Conservation (phyloP, 495 filamentous ascomycete genomes). For the Pyronema omphalodes region DNA sequence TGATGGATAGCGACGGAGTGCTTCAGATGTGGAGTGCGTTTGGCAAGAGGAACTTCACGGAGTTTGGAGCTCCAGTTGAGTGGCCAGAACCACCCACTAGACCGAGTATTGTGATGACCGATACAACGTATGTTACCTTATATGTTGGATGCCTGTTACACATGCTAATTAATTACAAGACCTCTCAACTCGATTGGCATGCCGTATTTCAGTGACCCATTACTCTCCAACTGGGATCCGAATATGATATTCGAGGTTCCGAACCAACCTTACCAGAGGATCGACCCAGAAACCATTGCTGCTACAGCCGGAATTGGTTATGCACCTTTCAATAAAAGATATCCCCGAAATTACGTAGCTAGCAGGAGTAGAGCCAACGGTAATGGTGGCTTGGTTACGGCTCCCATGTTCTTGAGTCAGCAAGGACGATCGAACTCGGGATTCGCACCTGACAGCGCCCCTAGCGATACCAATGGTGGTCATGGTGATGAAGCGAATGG, state of each 20-base stretch:
- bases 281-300: slow-evolving; percentile 54
- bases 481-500: slow-evolving; percentile 34
- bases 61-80: slow-evolving; percentile 60
- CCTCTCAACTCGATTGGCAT: slow-evolving; percentile 74
- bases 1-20: slow-evolving; percentile 58
- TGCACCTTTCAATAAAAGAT: slow-evolving; percentile 57
- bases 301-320: slow-evolving; percentile 51
- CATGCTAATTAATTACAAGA: slow-evolving; percentile 26
- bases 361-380: slow-evolving; percentile 29
- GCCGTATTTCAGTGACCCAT: slow-evolving; percentile 75
- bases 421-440: slow-evolving; percentile 49
- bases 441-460: slow-evolving; percentile 29
- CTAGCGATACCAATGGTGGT: slow-evolving; percentile 40
- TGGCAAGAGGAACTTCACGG: slow-evolving; percentile 73
- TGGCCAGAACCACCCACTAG: slow-evolving; percentile 40
- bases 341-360: slow-evolving; percentile 65
- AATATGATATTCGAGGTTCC: slow-evolving; percentile 68
- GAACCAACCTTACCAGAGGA: slow-evolving; percentile 47
- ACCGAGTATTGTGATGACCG: slow-evolving; percentile 41
- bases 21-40: slow-evolving; percentile 87
- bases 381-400: slow-evolving; percentile 27
- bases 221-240: slow-evolving; percentile 79
- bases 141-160: slow-evolving; percentile 3
- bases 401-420: slow-evolving; percentile 85
- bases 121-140: slow-evolving; percentile 41